These are phyloP conservation scores for Glaciozyma martinii DNA, from an alignment of 768 basidiomycete species.

Conservation along the genomic window DNA sequence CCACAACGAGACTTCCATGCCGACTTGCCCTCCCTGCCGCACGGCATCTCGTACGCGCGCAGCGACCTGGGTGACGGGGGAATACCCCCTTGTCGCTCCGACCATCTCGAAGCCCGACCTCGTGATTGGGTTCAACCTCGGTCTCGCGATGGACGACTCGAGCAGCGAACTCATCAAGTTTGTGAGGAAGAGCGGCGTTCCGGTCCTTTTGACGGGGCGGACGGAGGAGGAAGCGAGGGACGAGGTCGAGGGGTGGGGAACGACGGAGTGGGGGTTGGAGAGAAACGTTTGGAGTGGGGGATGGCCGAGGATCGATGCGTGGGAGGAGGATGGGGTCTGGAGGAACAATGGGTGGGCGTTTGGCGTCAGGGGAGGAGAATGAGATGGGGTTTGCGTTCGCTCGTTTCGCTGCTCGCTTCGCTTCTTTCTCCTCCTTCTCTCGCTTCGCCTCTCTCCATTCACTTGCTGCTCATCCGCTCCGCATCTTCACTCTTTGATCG, in stretches of 20 bases:
- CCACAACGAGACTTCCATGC: neutral
- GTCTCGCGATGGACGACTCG: neutral
- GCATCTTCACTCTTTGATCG: too few species aligned
- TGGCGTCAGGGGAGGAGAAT: too few species aligned
- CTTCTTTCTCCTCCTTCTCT: too few species aligned
- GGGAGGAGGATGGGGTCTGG: slow-evolving; percentile 14
- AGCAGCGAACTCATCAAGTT: neutral
- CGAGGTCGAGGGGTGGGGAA: neutral
- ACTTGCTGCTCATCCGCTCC: too few species aligned
- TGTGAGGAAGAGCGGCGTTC: neutral
- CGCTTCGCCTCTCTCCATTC: too few species aligned
- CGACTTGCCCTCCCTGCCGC: neutral
- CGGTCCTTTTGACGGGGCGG: neutral
- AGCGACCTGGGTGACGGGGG: too few species aligned
- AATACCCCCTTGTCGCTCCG: neutral
- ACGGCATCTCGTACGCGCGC: neutral
- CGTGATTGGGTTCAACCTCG: neutral
- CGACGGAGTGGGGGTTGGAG: neutral
- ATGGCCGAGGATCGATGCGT: slow-evolving; percentile 14
- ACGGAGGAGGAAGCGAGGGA: slow-evolving; percentile 4
- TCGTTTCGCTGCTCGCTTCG: neutral
- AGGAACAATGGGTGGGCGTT: neutral
- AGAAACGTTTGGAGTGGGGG: slow-evolving; percentile 19
- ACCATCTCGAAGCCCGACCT: neutral
- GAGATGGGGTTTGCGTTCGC: neutral